Base-by-base conservation (phyloP, 2,329 filamentous ascomycete genomes). In the Diplodia corticola region DNA sequence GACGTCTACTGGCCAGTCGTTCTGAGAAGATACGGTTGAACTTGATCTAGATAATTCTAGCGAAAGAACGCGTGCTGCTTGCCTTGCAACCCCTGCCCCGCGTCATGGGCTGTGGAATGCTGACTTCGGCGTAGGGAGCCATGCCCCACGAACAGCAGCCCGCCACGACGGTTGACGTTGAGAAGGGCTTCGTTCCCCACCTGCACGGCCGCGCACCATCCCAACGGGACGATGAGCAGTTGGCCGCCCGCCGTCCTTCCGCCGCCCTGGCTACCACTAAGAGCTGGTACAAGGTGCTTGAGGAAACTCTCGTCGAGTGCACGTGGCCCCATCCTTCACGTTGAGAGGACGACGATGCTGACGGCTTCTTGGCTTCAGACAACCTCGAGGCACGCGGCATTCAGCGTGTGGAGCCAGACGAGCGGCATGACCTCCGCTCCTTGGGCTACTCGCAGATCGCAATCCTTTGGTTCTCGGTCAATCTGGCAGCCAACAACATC, bases 401-500 rank as follows among this genome's bases (percentile, higher is more conserved):
- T 55, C 80, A 87, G 71, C 82, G 86, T 24, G 86, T 88, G 1
- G 79, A 82, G 61, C 77, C 81, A 0, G 74, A 84, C 63, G 84
- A 88, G 70, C 83, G 86, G 20, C 83, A 86, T 69, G 80, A 81
- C 55, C 72, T 85, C 60, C 78, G 79, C 20, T 79, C 80, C 69
- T 69, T 85, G n/a, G 83, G 84, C 35, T 86, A 86, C 71, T 76
- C 82, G 44, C 85, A 88, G 73, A 82, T 85, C 24, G 82, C 81
- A 20, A 74, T 87, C 54, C 76, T 89, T 57, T 89, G 86, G 87
- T 82, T 88, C 68, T 86, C 84, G 10, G 83, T 88, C 73, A 89
- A 89, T 70, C 77, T 88, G 10, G 84, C 85, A 2, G 84, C 86
- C 28, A 88, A 88, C 75, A 88, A 89, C 69, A 83, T 89, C 51